Evolutionary conservation across 2,329 filamentous ascomycete genomes (phyloP).

Genomic region (Clonostachys rhizophaga): DNA sequence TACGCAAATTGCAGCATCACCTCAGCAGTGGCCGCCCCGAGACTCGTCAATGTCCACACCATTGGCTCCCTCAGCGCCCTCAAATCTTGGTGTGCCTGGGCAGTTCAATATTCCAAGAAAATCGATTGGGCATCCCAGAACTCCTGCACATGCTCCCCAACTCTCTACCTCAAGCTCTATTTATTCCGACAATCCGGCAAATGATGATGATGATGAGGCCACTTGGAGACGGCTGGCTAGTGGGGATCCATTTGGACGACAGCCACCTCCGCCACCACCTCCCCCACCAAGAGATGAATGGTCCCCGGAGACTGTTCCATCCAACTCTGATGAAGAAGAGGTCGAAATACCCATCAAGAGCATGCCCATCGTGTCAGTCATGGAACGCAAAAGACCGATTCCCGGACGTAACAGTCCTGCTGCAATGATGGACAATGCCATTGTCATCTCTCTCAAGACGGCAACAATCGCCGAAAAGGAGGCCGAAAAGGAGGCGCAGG

Average conservation of each 20-base stretch:
- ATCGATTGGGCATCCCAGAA: not conserved
- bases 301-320: no score
- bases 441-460: constrained; percentile 20
- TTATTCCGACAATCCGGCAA: constrained; percentile 20
- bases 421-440: constrained; percentile 11
- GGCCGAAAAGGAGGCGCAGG: constrained; percentile 10
- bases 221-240: no score
- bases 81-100: no score
- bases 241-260: no score
- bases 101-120: no score
- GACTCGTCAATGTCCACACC: no score
- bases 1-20: no score
- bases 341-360: constrained; percentile 1
- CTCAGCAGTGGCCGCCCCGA: no score
- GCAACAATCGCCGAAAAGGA: not conserved
- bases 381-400: constrained; percentile 23
- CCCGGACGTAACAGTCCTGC: constrained; percentile 12
- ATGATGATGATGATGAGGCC: no score
- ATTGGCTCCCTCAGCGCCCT: no score
- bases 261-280: no score
- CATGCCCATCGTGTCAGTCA: constrained; percentile 9
- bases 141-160: constrained; percentile 18
- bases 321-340: constrained; percentile 11
- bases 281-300: no score
- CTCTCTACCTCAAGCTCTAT: constrained; percentile 25